phyloP scores from a whole-genome alignment of 306 rosid species.

The Pterocarpus santalinus region DNA sequence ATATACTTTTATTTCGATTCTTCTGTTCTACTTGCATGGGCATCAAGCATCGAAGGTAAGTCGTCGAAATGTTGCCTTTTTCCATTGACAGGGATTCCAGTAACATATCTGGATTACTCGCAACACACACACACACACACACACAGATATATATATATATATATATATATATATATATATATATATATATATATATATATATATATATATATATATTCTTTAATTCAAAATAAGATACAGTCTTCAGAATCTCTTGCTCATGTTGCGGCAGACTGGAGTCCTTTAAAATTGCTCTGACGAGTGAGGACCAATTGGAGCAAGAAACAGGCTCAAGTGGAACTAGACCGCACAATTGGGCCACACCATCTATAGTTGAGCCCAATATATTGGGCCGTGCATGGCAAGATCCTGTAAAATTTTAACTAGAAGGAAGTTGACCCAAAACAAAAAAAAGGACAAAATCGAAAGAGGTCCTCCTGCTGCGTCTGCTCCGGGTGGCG shows the following conservation, averaged over 20 bases:
- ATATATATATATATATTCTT: no score
- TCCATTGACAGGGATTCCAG: background rate
- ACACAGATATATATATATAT: no score
- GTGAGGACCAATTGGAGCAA: background rate
- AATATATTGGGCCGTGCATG: conserved; percentile 52
- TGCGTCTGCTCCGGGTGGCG: conserved; percentile 23
- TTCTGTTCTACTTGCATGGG: background rate
- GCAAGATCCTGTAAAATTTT: conserved; percentile 48
- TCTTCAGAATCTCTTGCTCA: background rate
- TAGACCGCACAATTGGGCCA: conserved; percentile 3
- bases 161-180: no score
- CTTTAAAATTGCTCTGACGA: background rate
- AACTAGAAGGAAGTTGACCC: background rate
- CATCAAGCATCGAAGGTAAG: background rate
- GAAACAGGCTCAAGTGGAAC: background rate
- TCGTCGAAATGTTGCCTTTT: background rate
- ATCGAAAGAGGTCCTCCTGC: background rate
- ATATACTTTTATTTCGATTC: background rate
- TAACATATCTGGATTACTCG: background rate
- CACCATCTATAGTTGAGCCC: background rate
- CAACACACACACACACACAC: no score
- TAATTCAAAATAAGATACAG: background rate
- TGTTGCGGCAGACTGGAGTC: background rate
- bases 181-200: no score
- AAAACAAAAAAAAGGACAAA: background rate